Evolutionary conservation across 192 early-diverging fungal species (phyloP), one percentile per base, ranked within the genome.

Genomic region (Geranomyces michiganensis): DNA sequence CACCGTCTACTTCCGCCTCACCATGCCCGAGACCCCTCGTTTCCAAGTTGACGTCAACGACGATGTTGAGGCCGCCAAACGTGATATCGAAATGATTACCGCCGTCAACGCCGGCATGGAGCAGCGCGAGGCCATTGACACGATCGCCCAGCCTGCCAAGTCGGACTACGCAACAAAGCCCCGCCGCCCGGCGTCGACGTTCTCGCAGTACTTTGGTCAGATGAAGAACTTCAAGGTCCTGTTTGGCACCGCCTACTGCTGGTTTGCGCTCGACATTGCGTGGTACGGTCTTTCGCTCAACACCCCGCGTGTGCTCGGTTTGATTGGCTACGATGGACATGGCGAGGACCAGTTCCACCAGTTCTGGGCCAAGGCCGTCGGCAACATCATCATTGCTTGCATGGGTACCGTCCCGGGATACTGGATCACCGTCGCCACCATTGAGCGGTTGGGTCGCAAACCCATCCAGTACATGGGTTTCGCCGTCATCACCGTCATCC

Each of bases 391-490:
- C 73, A 90, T 99, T 76, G 92, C 92, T 48, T 78, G 68, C 48
- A 55, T 66, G 45, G 79, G 79, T 53, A 79, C 78, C 53, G 73
- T 99, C 9, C 97, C 97, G 36, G 97, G 97, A 48, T 99, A 97
- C 90, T 96, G 92, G 93, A 83, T 99, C 76, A 82, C 92, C 3
- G 94, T 99, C 69, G 91, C 92, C 65, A 80, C 89, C 22, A 91
- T 99, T 43, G 97, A 99, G 65, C 79, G 78, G 65, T 71, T 92
- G 33, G 97, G 97, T 69, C 92, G 97, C 74, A 95, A 93, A 76
- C 78, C 76, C n/a, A 99, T 99, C 64, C 95, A 96, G 75, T 89
- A 94, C 70, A 82, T 91, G 76, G 96, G 96, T 65, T 99, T 97
- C 77, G 82, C 51, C 13, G 80, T 91, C 69, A 81, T 92, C 51